phyloP scores from a whole-genome alignment of 1,139 yeast species.

The Eremothecium coryli region DNA sequence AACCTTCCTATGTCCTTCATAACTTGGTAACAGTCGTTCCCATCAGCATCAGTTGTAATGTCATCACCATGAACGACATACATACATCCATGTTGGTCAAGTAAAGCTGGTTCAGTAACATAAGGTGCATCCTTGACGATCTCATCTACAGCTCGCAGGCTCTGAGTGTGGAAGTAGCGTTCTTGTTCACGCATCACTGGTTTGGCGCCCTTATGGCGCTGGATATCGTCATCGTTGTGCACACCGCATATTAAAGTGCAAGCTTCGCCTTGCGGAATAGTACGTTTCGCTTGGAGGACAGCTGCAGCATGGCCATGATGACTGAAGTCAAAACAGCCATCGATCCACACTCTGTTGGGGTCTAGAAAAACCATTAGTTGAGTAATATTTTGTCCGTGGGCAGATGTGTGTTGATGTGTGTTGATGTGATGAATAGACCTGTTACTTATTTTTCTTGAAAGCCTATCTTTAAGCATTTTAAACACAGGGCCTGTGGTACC shows the following conservation, averaged over 20 bases:
- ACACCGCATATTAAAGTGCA: slow-evolving; percentile 74
- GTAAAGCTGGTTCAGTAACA: slow-evolving; percentile 78
- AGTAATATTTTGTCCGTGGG: slow-evolving; percentile 4
- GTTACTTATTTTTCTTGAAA: too few species aligned
- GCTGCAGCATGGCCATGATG: slow-evolving; percentile 99
- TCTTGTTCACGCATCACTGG: slow-evolving; percentile 84
- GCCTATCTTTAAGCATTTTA: too few species aligned
- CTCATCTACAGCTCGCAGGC: slow-evolving; percentile 81
- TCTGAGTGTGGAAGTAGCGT: slow-evolving; percentile 71
- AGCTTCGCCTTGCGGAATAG: slow-evolving; percentile 13
- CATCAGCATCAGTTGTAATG: slow-evolving; percentile 90
- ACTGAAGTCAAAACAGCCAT: slow-evolving; percentile 95
- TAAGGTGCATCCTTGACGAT: slow-evolving; percentile 80
- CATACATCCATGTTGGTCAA: slow-evolving; percentile 66
- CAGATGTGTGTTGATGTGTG: too few species aligned
- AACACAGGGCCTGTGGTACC: too few species aligned
- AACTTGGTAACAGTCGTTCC: slow-evolving; percentile 79
- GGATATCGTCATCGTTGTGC: slow-evolving; percentile 83
- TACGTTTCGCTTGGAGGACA: slow-evolving; percentile 65
- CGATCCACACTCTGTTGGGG: slow-evolving; percentile 63
- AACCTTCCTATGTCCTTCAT: slow-evolving; percentile 84
- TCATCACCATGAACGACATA: slow-evolving; percentile 98
- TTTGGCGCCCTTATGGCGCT: slow-evolving; percentile 69
- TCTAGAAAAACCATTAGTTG: slow-evolving; percentile 8
- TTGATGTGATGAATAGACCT: too few species aligned